phyloP scores from a whole-genome alignment of 2,329 filamentous ascomycete genomes.

The Penicillium sp. region DNA sequence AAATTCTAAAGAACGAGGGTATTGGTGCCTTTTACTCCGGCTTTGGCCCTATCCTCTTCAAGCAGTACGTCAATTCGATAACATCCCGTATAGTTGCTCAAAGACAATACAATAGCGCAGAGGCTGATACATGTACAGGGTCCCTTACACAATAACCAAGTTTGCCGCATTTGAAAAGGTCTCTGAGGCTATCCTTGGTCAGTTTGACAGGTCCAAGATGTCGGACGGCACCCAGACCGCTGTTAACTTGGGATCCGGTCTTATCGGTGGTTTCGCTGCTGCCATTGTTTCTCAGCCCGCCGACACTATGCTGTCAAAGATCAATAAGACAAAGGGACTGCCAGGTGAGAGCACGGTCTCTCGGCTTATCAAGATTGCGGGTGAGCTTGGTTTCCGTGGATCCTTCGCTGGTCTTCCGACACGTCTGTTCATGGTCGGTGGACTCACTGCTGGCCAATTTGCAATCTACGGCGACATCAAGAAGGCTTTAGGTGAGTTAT shows the following conservation, averaged over 20 bases:
- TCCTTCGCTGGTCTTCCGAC: slow-evolving; percentile 80
- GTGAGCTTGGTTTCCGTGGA: slow-evolving; percentile 77
- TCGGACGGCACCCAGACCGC: slow-evolving; percentile 69
- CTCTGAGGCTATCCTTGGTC: slow-evolving; percentile 67
- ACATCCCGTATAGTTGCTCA: fast-evolving
- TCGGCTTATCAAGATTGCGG: slow-evolving; percentile 82
- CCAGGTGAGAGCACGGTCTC: slow-evolving; percentile 79
- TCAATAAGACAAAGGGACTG: slow-evolving; percentile 89
- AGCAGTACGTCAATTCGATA: slow-evolving; percentile 59
- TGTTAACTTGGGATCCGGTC: slow-evolving; percentile 81
- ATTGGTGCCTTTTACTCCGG: slow-evolving; percentile 84
- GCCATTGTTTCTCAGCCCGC: slow-evolving; percentile 85
- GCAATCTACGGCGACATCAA: slow-evolving; percentile 81
- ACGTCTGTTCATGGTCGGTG: slow-evolving; percentile 54
- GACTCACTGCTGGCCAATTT: slow-evolving; percentile 76
- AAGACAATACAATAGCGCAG: neutral
- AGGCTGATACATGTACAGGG: slow-evolving; percentile 49
- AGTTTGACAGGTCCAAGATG: slow-evolving; percentile 68
- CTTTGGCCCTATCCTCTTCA: slow-evolving; percentile 84
- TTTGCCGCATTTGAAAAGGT: slow-evolving; percentile 94
- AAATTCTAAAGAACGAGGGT: slow-evolving; percentile 82
- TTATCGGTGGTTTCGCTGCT: slow-evolving; percentile 79
- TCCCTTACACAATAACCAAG: slow-evolving; percentile 93
- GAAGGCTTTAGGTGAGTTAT: slow-evolving; percentile 16
- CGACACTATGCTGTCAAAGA: slow-evolving; percentile 92